These are phyloP conservation scores for Drechslerella coelobrocha DNA, from an alignment of 2,329 filamentous ascomycete genomes.

Conservation along the genomic window DNA sequence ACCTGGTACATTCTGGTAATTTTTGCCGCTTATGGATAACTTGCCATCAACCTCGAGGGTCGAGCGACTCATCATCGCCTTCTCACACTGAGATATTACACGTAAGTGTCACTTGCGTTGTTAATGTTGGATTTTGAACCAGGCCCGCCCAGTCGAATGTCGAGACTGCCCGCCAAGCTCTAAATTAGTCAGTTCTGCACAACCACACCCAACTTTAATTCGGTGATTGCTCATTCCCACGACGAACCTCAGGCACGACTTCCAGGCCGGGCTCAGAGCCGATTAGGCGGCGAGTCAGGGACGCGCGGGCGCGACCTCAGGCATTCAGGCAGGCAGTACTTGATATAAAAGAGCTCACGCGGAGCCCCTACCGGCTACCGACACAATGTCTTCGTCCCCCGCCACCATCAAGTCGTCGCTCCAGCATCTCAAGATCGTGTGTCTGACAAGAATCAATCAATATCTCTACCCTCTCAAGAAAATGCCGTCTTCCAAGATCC, in stretches of 20 bases:
- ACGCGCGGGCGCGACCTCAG: conserved; percentile 12
- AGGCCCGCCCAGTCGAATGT: no score
- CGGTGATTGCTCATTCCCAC: not conserved
- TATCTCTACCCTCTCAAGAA: conserved; percentile 11
- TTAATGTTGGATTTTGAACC: no score
- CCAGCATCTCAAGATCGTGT: conserved; percentile 9
- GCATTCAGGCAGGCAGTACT: not conserved
- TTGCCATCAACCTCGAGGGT: no score
- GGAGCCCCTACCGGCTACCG: no score
- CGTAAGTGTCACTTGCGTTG: no score
- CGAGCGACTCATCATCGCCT: not conserved
- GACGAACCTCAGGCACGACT: conserved; percentile 7
- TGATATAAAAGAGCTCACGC: no score
- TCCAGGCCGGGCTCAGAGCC: conserved; percentile 11
- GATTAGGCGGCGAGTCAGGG: not conserved
- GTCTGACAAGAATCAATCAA: conserved; percentile 3
- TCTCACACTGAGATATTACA: no score
- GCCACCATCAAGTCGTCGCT: not conserved
- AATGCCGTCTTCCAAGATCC: conserved; percentile 6
- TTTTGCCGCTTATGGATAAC: no score
- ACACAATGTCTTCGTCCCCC: conserved; percentile 17
- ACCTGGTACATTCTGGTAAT: no score
- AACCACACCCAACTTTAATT: no score
- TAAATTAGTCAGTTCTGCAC: no score
- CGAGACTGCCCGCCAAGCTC: no score